Base-by-base conservation (phyloP, 768 basidiomycete genomes). In the Mrakia frigida region DNA sequence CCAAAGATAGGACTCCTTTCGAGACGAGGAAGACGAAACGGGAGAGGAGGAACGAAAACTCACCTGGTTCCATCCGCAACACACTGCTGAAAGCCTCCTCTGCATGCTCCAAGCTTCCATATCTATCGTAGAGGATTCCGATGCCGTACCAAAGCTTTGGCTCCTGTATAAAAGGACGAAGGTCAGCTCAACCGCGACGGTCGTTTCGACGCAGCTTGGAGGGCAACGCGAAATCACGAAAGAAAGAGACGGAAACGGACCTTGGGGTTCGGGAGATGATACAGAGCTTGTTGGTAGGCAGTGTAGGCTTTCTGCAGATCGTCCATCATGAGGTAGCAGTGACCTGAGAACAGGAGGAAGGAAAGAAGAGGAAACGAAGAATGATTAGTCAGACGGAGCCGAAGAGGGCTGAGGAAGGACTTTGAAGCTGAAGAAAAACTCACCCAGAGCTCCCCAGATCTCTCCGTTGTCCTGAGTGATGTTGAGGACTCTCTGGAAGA, bases 71-170 rank as follows among this genome's bases (percentile, higher is more conserved):
- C 94, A 98, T 98, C 79, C 91, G 87, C 59, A 99, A 88, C 35
- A 98, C 96, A 18, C 92, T 94, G 0, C 93, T 90, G 81, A 99
- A 99, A 0, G 97, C 97, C 83, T 98, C 97, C 84, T 99, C 97
- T 79, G 97, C 97, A 80, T 98, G 97, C 84, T 99, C 96, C 82
- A 99, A 87, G 72, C 93, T 95, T 23, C 97, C 97, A 81, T 98
- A 99, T 41, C 97, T 91, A 86, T 99, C 97, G 81, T 99, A 98
- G 46, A 98, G 89, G 75, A 98, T 98, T 46, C 97, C 97, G 82
- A 99, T 98, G 50, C 97, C 97, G 82, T 98, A 99, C 97, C 97
- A 99, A 13, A 99, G 87, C 82, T 98, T 98, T 6, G 96, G 95
- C 83, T 99, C 97, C 88, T 98, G 90, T n/a, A n/a, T n/a, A n/a